phyloP scores from a whole-genome alignment of 495 filamentous ascomycete genomes.

The Immersiella caudata region DNA sequence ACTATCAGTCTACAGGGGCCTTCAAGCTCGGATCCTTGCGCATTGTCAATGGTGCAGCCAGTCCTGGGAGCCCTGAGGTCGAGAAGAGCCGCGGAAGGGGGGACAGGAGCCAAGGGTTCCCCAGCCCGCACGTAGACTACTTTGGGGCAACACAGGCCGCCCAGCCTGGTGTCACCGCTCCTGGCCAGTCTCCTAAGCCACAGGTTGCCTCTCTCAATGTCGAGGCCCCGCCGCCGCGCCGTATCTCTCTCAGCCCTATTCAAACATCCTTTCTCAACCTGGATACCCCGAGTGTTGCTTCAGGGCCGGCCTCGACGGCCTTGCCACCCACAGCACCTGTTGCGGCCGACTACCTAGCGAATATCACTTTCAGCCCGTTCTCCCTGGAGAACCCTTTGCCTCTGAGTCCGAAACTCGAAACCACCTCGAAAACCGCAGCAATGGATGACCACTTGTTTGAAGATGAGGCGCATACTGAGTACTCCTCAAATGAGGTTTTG shows the following conservation, averaged over 20 bases:
- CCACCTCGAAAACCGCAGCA: slow-evolving; percentile 51
- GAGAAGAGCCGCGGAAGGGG: slow-evolving; percentile 29
- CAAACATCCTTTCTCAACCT: slow-evolving; percentile 24
- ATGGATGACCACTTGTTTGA: slow-evolving; percentile 55
- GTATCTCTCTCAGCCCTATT: slow-evolving; percentile 24
- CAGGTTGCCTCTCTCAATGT: neutral
- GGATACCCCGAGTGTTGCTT: slow-evolving; percentile 9
- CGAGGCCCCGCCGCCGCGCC: slow-evolving; percentile 22
- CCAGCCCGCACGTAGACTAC: slow-evolving; percentile 23
- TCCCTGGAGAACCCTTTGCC: slow-evolving; percentile 30
- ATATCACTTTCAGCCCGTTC: slow-evolving; percentile 37
- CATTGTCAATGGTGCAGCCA: slow-evolving; percentile 60
- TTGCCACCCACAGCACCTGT: slow-evolving; percentile 15
- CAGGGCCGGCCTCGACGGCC: neutral
- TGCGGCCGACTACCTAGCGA: slow-evolving; percentile 32
- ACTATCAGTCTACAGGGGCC: slow-evolving; percentile 59
- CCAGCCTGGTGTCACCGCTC: slow-evolving; percentile 4
- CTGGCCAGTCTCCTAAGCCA: neutral
- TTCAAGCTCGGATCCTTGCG: slow-evolving; percentile 62
- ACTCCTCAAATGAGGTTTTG: slow-evolving; percentile 40
- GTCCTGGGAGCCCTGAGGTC: slow-evolving; percentile 44
- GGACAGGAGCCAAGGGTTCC: neutral
- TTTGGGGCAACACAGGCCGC: slow-evolving; percentile 18
- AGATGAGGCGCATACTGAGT: slow-evolving; percentile 39
- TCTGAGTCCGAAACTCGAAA: slow-evolving; percentile 40